Base-by-base conservation (phyloP, 2,329 filamentous ascomycete genomes). In the Chaetomium sp. region DNA sequence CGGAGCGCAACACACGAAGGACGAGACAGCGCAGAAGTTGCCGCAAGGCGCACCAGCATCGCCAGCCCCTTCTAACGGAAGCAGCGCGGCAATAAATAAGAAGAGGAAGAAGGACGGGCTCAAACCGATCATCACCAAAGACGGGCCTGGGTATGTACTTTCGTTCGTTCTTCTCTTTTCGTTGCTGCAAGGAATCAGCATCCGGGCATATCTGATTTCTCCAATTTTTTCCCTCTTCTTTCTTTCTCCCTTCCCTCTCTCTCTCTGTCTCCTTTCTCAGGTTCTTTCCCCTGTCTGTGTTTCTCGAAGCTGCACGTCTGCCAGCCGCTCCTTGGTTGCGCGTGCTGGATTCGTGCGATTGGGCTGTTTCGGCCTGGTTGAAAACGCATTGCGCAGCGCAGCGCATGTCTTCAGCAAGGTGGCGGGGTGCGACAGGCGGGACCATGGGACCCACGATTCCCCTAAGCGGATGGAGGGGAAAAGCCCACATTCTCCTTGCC, bases 81-180 rank as follows among this genome's bases (percentile, higher is more conserved):
- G 58, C 56, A 63, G 62, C 32, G 57, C 40, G 8, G 8, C 59
- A 35, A 51, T 68, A 37, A 77, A 75, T 61, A 89, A 88, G 78
- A 89, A 89, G 78, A 80, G 85, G 67, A 85, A 86, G 76, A 89
- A 89, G 78, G 84, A 86, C 43, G 79, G 79, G 53, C 74, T 88
- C 63, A 88, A 88, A 73, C 87, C 87, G 65, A 89, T 89, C 67
- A 86, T 89, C 71, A 89, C 86, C 42, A 87, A 80, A 57, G 85
- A 88, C 68, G 72, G 66, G 47, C 61, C 67, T 64, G 73, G 68
- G 72, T 75, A 69, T 56, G 72, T 75, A 65, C 59, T 63, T 63
- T 6, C 14, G 40, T 10, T 42, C 40, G 7, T 42, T 14, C 10
- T 42, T n/a, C 40, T 42, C 11, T 14, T 42, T 11, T 14, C 5